Conservation (phyloP, 768 basidiomycete species). For the Boletus coccyginus region DNA sequence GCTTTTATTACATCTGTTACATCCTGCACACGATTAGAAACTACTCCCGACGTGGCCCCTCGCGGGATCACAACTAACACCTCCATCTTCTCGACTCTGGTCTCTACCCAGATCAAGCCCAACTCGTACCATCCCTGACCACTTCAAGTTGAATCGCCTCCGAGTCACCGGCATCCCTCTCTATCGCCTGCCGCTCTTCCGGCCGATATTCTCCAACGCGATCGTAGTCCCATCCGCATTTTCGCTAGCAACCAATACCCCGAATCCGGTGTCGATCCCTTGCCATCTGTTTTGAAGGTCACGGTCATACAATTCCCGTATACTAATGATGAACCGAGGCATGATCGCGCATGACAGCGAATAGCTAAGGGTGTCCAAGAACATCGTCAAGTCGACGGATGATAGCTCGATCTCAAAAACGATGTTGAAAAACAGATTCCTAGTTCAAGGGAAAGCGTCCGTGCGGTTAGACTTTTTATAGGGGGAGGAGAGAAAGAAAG, state of each 20-base stretch:
- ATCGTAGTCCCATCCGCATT: background rate
- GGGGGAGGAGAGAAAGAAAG: background rate
- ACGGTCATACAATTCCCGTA: slow-evolving; percentile 6
- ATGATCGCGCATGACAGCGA: slow-evolving; percentile 2
- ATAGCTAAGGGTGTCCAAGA: background rate
- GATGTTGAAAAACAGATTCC: slow-evolving; percentile 7
- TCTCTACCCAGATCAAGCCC: background rate
- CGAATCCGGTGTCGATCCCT: slow-evolving; percentile 14
- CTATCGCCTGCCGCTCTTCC: background rate
- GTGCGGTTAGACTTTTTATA: background rate
- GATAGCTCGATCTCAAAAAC: background rate
- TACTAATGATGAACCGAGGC: slow-evolving; percentile 15
- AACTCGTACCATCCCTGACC: background rate
- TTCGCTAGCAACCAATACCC: background rate
- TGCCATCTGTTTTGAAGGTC: background rate
- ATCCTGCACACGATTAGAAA: too few species aligned
- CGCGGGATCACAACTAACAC: background rate
- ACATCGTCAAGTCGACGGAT: background rate
- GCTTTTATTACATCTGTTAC: too few species aligned
- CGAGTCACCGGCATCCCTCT: background rate
- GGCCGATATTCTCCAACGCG: background rate
- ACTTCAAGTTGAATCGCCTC: background rate
- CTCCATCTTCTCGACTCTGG: background rate
- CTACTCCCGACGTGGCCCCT: background rate
- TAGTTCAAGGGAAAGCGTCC: background rate